Conservation (phyloP, 306 rosid species). For the Castanospermum australe region DNA sequence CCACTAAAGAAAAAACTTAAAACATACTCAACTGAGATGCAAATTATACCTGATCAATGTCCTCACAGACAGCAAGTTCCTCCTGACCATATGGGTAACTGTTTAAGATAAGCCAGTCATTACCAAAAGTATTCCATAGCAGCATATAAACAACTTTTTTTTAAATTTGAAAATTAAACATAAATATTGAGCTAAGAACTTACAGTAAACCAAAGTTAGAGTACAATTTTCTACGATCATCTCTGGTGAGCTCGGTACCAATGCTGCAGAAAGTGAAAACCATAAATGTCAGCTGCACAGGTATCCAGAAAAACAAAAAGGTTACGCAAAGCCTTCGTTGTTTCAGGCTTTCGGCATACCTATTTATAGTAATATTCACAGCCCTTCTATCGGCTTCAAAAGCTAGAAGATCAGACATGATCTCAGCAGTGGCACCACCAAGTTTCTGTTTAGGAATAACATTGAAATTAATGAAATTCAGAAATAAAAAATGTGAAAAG, state of each 20-base stretch:
- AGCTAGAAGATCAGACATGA: conserved; percentile 96
- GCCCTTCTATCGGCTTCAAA: conserved; percentile 99
- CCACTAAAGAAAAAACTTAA: conserved; percentile 4
- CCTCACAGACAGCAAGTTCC: conserved; percentile 94
- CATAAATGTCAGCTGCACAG: conserved; percentile 11
- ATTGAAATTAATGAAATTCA: conserved; percentile 29
- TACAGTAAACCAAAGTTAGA: conserved; percentile 95
- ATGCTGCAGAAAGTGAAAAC: conserved; percentile 55
- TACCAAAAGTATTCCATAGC: conserved; percentile 26
- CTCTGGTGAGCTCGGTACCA: conserved; percentile 98
- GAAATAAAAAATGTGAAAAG: neutral
- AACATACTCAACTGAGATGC: neutral
- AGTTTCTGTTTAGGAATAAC: conserved; percentile 65
- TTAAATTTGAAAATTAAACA: neutral
- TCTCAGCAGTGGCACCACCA: conserved; percentile 97
- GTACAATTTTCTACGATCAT: conserved; percentile 88
- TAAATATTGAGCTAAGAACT: conserved; percentile 37
- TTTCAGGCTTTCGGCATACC: conserved; percentile 62
- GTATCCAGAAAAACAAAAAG: neutral
- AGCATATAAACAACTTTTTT: neutral
- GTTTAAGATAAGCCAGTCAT: conserved; percentile 29
- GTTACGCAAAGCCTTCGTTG: neutral
- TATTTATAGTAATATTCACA: conserved; percentile 88
- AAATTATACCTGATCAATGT: conserved; percentile 87
- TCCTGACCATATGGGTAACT: conserved; percentile 96